Base-by-base conservation (phyloP, 2,329 filamentous ascomycete genomes). In the Coniosporium tulheliwenetii region DNA sequence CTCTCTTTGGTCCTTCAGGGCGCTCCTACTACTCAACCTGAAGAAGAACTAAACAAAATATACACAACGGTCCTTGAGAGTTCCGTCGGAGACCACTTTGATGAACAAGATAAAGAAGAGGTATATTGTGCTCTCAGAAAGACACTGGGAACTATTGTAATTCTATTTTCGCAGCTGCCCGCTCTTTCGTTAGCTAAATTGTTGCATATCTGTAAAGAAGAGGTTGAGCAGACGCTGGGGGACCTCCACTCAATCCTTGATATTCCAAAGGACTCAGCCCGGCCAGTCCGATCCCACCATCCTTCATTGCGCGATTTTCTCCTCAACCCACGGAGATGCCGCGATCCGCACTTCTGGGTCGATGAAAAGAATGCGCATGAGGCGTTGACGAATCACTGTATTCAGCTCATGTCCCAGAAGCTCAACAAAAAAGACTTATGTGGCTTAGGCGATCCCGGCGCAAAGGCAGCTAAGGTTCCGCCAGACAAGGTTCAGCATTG, bases 301-400 rank as follows among this genome's bases (percentile, higher is more conserved):
- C 43, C 56, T 5, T 62, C 61, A 0, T 65, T 65, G 36, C 53
- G 55, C 2, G 59, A 64, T 42, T 62, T 61, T 44, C 56, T 65
- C 9, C 30, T 60, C 8, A 49, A 60, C 40, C 8, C 9, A 26
- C 36, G 33, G 5, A 29, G 36, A 39, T 45, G 30, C 32, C 8
- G 3, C 5, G 32, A 35, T 8, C 12, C 12, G 30, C 45, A 37
- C 0, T 63, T 66, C 46, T 56, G 56, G 54, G 49, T 64, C 34
- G 48, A 67, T 15, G 56, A 62, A 43, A 47, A 43, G 38, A 12
- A 47, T 13, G 47, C 52, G 15, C 52, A 68, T 42, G 16, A 48
- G 26, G 45, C 40, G 2, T 42, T 65, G 1, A 56, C 58, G 0
- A 41, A 32, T 12, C 26, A 48, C n/a, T 68, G 63, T 45, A 41